Percentiles rank a stretch among this genome's conserved stretches.
Evolutionary conservation across 306 rosid genomes (phyloP).

Genomic region (Herpetospermum pedunculosum): DNA sequence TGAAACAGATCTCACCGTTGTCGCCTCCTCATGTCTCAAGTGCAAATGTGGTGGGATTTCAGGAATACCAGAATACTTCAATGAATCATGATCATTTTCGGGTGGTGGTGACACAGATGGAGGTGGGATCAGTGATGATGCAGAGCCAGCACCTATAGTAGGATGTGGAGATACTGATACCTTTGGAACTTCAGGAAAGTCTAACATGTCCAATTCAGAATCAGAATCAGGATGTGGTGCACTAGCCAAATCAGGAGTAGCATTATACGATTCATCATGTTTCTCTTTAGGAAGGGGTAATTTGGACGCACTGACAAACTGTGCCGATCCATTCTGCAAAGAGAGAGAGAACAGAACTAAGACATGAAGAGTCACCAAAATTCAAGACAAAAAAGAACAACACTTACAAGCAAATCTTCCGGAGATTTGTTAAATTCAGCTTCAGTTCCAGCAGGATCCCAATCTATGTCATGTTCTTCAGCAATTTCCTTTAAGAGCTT

Average conservation of each 20-base stretch:
- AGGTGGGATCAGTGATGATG: conserved; percentile 34
- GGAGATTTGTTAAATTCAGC: conserved; percentile 58
- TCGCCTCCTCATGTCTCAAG: conserved; percentile 15
- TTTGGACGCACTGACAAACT: conserved; percentile 45
- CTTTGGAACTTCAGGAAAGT: conserved; percentile 78
- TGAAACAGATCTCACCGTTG: conserved; percentile 21
- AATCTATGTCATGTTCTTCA: conserved; percentile 75
- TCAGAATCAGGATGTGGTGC: conserved; percentile 57
- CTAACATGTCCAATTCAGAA: conserved; percentile 45
- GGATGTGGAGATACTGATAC: conserved; percentile 27
- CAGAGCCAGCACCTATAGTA: conserved; percentile 28
- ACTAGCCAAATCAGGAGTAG: conserved; percentile 24
- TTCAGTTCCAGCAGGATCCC: conserved; percentile 94
- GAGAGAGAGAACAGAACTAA: neutral
- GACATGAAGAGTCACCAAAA: neutral
- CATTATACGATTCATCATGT: conserved; percentile 28
- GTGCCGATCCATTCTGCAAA: conserved; percentile 56
- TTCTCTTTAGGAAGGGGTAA: conserved; percentile 68
- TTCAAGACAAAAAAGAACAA: conserved; percentile 7
- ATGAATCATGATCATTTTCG: conserved; percentile 24
- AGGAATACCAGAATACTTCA: conserved; percentile 21
- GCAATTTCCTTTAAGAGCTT: conserved; percentile 88
- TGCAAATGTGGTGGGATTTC: conserved; percentile 16
- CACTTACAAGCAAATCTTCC: conserved; percentile 71
- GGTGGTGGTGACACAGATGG: conserved; percentile 17